Conservation (phyloP, 108 stramenopile species). For the Aurantiochytrium sp. region DNA sequence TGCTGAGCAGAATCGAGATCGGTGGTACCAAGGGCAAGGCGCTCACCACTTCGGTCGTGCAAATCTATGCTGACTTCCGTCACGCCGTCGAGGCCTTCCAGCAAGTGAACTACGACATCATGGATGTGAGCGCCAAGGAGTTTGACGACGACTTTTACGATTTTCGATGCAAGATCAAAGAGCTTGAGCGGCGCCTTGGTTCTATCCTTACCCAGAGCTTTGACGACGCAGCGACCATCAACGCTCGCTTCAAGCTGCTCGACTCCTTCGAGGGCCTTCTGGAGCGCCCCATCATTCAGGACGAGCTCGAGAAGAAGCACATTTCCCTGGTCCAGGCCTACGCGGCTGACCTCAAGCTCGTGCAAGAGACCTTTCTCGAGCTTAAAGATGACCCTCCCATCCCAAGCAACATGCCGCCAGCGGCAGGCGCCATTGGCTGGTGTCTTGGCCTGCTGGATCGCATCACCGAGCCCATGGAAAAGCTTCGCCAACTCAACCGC, state of each 20-base stretch:
- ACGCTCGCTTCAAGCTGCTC: constrained; percentile 71
- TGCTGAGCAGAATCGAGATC: constrained; percentile 72
- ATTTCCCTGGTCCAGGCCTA: constrained; percentile 70
- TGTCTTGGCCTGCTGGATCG: constrained; percentile 73
- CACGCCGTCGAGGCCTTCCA: constrained; percentile 61
- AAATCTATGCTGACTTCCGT: constrained; percentile 71
- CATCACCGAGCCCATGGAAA: constrained; percentile 67
- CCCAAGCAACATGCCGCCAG: constrained; percentile 67
- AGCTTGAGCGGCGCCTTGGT: constrained; percentile 74
- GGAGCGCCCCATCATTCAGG: constrained; percentile 75
- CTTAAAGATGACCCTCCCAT: constrained; percentile 61
- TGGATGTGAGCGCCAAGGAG: constrained; percentile 69
- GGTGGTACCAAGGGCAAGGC: constrained; percentile 78
- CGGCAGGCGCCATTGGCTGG: constrained; percentile 73
- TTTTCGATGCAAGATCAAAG: constrained; percentile 68
- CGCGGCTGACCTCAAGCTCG: constrained; percentile 66
- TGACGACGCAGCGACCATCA: constrained; percentile 75
- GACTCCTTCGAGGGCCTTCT: constrained; percentile 74
- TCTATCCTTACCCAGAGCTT: constrained; percentile 72
- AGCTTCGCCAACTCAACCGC: constrained; percentile 64
- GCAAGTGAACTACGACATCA: constrained; percentile 72
- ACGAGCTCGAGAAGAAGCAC: constrained; percentile 81
- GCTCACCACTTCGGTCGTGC: constrained; percentile 66
- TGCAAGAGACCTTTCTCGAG: constrained; percentile 73
- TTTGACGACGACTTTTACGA: constrained; percentile 73